Conservation (phyloP, 306 rosid species). For the Citrullus colocynthis region DNA sequence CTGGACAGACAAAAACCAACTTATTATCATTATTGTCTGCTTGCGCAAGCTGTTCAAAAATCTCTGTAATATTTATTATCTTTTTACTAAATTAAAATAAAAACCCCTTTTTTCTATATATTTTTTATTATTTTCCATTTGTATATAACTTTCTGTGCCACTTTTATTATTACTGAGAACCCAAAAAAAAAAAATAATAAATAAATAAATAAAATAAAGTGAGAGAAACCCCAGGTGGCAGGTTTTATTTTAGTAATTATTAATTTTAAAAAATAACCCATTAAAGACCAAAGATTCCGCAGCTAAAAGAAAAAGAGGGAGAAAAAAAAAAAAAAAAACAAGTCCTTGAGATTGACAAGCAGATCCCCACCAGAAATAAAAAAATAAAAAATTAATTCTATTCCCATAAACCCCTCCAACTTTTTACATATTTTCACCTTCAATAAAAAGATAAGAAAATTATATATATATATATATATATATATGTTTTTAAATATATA, state of each 20-base stretch:
- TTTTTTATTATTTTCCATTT: slow-evolving; percentile 2
- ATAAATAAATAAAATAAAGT: background rate
- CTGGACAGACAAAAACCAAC: slow-evolving; percentile 80
- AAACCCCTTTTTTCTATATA: background rate
- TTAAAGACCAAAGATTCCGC: slow-evolving; percentile 36
- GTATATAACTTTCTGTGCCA: slow-evolving; percentile 55
- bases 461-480: background rate
- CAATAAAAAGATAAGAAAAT: background rate
- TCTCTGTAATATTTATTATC: slow-evolving; percentile 13
- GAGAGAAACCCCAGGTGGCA: slow-evolving; percentile 31
- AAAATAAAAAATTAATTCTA: slow-evolving; percentile 30
- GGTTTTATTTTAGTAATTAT: background rate
- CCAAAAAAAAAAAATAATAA: background rate
- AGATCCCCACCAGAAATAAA: slow-evolving; percentile 51
- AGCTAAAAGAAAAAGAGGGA: slow-evolving; percentile 12
- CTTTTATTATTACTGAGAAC: slow-evolving; percentile 30
- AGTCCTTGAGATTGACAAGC: slow-evolving; percentile 39
- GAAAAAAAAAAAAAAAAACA: background rate
- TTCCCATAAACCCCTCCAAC: slow-evolving; percentile 10
- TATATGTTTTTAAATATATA: background rate
- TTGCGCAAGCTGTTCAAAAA: slow-evolving; percentile 33
- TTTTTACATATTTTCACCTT: slow-evolving; percentile 17
- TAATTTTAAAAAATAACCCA: background rate
- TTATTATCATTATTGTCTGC: slow-evolving; percentile 35
- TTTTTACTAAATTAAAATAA: slow-evolving; percentile 11